Evolutionary conservation across 805 yeast species (phyloP), one percentile per base, ranked within the genome.

Genomic region (Komagataella pseudopastoris): DNA sequence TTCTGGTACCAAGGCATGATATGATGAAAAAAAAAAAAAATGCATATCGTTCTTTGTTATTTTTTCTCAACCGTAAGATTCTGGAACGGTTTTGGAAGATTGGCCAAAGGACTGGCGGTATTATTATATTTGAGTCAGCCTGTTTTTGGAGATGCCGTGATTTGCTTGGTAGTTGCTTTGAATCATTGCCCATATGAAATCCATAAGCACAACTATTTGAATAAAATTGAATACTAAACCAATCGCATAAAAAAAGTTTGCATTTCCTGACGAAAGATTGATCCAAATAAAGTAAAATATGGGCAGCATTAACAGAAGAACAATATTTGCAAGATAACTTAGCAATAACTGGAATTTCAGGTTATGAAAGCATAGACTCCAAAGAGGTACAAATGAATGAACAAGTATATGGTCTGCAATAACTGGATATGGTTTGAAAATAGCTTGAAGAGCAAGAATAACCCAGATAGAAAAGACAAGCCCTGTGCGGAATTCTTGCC

Each of bases 271-370:
- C 12, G 96, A 96, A 53, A 88, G 72, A 53, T 83, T 85, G 57
- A 91, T 87, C 99, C 99, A 93, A 54, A 93, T 76, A 64, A 88
- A 88, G 69, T 89, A 89, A 63, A 91, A 93, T 7, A 88, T 81
- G 1, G 98, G 97, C 4, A 93, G 80, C 49, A 93, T 72, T 2
- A 86, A 71, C 20, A 85, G 51, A 1, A 66, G 59, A 6, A 66
- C 61, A 39, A 56, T 51, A 36, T 65, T 55, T 1, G 62, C 56
- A 18, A 63, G 47, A 22, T 59, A 58, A 46, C 61, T 59, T 12
- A 66, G 56, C 17, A 66, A 50, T 10, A 64, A 63, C 23, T 62
- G 58, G 22, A 67, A 54, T 55, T 60, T 62, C 48, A 67, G 56
- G 48, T 60, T 57, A 10, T 46, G 39, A 47, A 58, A 65, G 47